Base-by-base conservation (phyloP, 2,329 filamentous ascomycete species). In the Claviceps sp. region DNA sequence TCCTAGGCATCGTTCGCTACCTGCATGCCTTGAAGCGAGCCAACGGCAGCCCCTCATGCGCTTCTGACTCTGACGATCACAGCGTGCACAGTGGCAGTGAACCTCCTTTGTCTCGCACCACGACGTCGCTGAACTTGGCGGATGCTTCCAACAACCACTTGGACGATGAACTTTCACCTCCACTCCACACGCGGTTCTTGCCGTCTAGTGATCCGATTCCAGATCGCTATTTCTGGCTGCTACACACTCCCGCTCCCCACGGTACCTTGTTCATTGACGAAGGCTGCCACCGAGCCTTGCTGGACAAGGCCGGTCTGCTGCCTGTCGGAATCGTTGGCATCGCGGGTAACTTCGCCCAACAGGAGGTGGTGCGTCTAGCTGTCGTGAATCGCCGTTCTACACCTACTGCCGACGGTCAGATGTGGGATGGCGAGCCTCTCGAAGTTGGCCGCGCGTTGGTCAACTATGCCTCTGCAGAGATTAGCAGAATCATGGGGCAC, bases 181-280 rank as follows among this genome's bases (percentile, higher is more conserved):
- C 80, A 1, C 73, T 95, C 4, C 93, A 98, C 68, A 98, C 93
- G 3, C 84, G 93, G 53, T 98, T 98, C 74, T 75, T 95, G 13
- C 89, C 90, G 0, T 89, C 89, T 10, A 73, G 78, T 0, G 82
- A 87, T 26, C 90, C 91, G 1, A 93, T 97, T 54, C 83, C 89
- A 52, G 93, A 96, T 65, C 85, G 91, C 56, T 89, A 93, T 64
- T 97, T 98, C 75, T 98, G 93, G 93, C 83, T 98, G 48, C 77
- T 97, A 0, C 89, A 98, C 68, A 93, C 91, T 10, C 81, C 96
- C 11, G 83, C 84, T 24, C 89, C 93, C 0, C 90, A 95, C 62
- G 93, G 93, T 14, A 95, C 85, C 2, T 65, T 98, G 26, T 97
- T 88, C 70, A 94, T 98, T 60, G 93, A 98, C 71, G 73, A 80